A percentile compares a stretch with the other conserved stretches of the same genome.
Evolutionary conservation across 495 filamentous ascomycete genomes (phyloP).

Genomic region (Hyaloscypha finlandica): DNA sequence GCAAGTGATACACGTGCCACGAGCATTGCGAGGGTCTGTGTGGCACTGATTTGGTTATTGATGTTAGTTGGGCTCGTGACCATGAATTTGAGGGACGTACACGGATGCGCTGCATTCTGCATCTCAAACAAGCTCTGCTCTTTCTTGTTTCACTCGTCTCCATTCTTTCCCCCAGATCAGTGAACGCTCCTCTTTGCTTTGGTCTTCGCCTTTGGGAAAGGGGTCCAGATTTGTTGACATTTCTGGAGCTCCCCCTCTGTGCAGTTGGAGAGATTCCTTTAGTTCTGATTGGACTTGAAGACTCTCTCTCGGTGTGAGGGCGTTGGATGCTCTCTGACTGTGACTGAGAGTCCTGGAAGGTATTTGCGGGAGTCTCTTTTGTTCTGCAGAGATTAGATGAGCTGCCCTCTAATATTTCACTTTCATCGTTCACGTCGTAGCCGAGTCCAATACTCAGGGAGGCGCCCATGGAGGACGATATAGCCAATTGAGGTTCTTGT

Average conservation of each 20-base stretch:
- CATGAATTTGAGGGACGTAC: constrained; percentile 5
- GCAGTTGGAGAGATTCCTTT: background rate
- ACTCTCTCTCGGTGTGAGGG: background rate
- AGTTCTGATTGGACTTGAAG: background rate
- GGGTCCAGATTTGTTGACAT: background rate
- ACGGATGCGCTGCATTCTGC: background rate
- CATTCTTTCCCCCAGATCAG: background rate
- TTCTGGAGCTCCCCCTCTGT: background rate
- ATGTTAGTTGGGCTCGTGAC: background rate
- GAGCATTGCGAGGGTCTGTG: background rate
- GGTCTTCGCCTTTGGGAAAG: background rate
- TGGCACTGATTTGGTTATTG: background rate
- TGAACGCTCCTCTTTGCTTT: background rate
- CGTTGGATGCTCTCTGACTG: background rate
- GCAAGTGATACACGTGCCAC: background rate
- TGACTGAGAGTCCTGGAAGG: background rate
- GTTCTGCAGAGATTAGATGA: background rate
- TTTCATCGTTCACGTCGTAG: background rate
- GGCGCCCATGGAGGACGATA: background rate
- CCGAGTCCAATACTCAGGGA: background rate
- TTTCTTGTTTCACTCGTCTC: background rate
- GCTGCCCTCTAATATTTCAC: background rate
- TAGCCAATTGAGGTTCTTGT: background rate
- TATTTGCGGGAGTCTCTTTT: background rate
- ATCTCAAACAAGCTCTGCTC: background rate